phyloP scores from a whole-genome alignment of 441 rosid genomes.

The Flueggea neowawraea region DNA sequence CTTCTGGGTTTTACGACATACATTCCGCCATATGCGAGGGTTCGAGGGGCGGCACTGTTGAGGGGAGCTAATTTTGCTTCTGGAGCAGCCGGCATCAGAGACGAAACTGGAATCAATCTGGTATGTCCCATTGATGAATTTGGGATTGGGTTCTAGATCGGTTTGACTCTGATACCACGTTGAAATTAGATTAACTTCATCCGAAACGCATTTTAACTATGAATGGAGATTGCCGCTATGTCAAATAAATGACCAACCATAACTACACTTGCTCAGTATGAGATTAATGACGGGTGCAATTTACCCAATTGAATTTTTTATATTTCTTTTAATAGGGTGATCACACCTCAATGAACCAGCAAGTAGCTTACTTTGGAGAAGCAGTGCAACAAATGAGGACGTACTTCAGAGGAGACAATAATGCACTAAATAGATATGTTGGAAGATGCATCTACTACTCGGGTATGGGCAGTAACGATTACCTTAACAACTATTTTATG shows the following conservation, averaged over 20 bases:
- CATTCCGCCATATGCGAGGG: slow-evolving; percentile 63
- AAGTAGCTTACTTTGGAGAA: slow-evolving; percentile 37
- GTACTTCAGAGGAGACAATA: slow-evolving; percentile 60
- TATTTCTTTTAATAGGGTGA: slow-evolving; percentile 43
- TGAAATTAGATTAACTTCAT: too few relatives aligned
- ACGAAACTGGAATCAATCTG: slow-evolving; percentile 85
- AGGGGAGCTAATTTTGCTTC: slow-evolving; percentile 82
- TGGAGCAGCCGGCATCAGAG: slow-evolving; percentile 88
- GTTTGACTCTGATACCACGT: too few relatives aligned
- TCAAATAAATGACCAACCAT: too few relatives aligned
- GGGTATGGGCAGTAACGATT: slow-evolving; percentile 91
- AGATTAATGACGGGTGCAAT: too few relatives aligned
- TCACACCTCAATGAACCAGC: slow-evolving; percentile 78
- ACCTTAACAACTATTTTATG: slow-evolving; percentile 91
- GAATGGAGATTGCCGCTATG: too few relatives aligned
- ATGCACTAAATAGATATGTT: slow-evolving; percentile 44
- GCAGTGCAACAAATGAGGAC: slow-evolving; percentile 54
- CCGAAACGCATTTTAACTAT: too few relatives aligned
- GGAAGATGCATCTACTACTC: slow-evolving; percentile 68
- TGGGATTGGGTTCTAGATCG: too few relatives aligned
- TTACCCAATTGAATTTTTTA: too few relatives aligned
- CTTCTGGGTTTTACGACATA: slow-evolving; percentile 62
- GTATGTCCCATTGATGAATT: slow-evolving; percentile 22
- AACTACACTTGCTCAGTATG: too few relatives aligned
- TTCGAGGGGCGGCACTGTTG: slow-evolving; percentile 45